phyloP scores from a whole-genome alignment of 2,329 filamentous ascomycete species.

The Ascocoryne sarcoides region DNA sequence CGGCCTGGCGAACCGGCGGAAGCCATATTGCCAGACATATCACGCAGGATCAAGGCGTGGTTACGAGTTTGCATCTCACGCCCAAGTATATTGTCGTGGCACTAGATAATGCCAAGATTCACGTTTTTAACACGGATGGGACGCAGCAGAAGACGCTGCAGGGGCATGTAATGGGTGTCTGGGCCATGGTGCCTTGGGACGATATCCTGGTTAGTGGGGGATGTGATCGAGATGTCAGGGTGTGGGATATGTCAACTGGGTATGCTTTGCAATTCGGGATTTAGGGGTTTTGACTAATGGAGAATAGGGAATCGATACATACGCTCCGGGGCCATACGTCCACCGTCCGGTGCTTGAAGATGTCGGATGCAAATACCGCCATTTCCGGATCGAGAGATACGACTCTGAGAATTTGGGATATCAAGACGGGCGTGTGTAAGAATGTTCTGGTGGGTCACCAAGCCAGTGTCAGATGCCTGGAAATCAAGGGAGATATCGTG shows the following conservation, averaged over 20 bases:
- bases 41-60: slow-evolving; percentile 91
- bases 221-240: slow-evolving; percentile 90
- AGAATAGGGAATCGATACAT: slow-evolving; percentile 59
- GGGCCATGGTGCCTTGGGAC: slow-evolving; percentile 98
- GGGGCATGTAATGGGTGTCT: slow-evolving; percentile 97
- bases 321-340: slow-evolving; percentile 91
- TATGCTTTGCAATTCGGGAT: slow-evolving; percentile 34
- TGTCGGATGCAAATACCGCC: slow-evolving; percentile 88
- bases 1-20: slow-evolving; percentile 92
- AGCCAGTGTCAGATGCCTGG: slow-evolving; percentile 87
- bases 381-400: slow-evolving; percentile 96
- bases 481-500: slow-evolving; percentile 92
- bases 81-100: slow-evolving; percentile 96
- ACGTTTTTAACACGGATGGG: slow-evolving; percentile 91
- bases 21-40: slow-evolving; percentile 76
- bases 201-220: slow-evolving; percentile 92
- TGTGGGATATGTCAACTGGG: slow-evolving; percentile 95
- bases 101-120: slow-evolving; percentile 95
- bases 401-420: slow-evolving; percentile 90
- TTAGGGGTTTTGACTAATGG: slow-evolving; percentile 22
- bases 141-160: slow-evolving; percentile 81
- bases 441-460: slow-evolving; percentile 93
- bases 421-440: slow-evolving; percentile 75
- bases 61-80: slow-evolving; percentile 90
- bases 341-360: slow-evolving; percentile 93